These are phyloP conservation scores for Metrosideros polymorpha DNA, from an alignment of 441 rosid genomes.

Conservation along the genomic window DNA sequence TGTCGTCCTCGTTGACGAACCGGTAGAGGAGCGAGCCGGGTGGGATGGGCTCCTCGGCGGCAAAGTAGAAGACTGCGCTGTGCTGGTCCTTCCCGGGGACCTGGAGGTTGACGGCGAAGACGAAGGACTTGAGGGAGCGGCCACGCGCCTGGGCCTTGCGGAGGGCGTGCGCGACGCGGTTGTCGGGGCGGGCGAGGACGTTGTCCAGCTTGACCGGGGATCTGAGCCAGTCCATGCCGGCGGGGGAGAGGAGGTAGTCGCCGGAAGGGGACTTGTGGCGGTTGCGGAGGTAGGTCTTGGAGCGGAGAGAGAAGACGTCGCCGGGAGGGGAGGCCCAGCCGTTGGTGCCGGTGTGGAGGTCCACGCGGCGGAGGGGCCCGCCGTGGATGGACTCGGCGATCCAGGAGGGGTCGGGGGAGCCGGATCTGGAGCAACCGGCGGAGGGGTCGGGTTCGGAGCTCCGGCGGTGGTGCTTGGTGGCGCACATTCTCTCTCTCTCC, in stretches of 20 bases:
- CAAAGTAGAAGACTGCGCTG: constrained; percentile 58
- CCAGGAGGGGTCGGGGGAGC: constrained; percentile 27
- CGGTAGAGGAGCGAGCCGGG: constrained; percentile 39
- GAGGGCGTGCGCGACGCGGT: constrained; percentile 60
- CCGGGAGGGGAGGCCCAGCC: constrained; percentile 94
- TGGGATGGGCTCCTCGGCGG: constrained; percentile 45
- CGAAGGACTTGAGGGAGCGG: constrained; percentile 43
- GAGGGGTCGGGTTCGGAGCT: constrained; percentile 14
- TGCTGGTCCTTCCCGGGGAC: constrained; percentile 57
- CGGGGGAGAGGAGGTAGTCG: constrained; percentile 66
- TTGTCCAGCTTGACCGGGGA: constrained; percentile 49
- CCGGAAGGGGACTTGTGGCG: constrained; percentile 62
- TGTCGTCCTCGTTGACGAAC: constrained; percentile 55
- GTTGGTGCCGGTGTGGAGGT: constrained; percentile 51
- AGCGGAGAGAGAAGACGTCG: constrained; percentile 62
- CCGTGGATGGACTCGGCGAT: constrained; percentile 45
- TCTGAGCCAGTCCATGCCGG: constrained; percentile 87
- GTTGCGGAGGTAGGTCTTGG: constrained; percentile 38
- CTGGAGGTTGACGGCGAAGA: constrained; percentile 67
- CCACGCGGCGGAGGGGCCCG: constrained; percentile 52
- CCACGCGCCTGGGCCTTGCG: constrained; percentile 38
- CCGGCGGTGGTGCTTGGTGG: constrained; percentile 29
- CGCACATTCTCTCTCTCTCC: constrained; percentile 21
- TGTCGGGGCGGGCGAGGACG: constrained; percentile 66
- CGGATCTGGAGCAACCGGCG: constrained; percentile 12